phyloP scores from a whole-genome alignment of 1,284 basidiomycete species.

The Microbotryum violaceum region DNA sequence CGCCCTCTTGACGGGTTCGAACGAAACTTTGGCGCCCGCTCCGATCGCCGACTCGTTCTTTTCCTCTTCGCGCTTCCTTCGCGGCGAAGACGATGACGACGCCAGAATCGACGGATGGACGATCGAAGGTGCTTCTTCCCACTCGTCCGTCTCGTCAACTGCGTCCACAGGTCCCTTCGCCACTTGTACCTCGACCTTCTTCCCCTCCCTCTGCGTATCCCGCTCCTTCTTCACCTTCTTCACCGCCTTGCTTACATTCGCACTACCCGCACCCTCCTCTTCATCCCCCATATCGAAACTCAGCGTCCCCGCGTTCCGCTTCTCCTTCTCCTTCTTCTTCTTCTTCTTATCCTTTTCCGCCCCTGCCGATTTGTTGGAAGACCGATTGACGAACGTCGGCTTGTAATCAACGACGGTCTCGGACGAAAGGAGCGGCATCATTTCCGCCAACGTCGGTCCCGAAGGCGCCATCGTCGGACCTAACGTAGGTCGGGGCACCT shows the following conservation, averaged over 20 bases:
- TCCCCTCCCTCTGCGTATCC: conserved; percentile 29
- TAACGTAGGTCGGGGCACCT: conserved; percentile 27
- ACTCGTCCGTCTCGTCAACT: conserved; percentile 43
- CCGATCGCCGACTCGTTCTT: conserved; percentile 33
- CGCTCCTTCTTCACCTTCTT: conserved; percentile 38
- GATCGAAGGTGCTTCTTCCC: conserved; percentile 39
- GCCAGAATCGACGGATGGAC: conserved; percentile 21
- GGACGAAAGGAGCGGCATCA: conserved; percentile 11
- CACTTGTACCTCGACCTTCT: conserved; percentile 38
- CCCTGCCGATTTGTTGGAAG: conserved; percentile 11
- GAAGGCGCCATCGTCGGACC: not conserved
- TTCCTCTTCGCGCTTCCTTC: conserved; percentile 34
- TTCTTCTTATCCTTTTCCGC: conserved; percentile 12
- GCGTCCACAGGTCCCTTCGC: conserved; percentile 5
- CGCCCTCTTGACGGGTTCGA: conserved; percentile 11
- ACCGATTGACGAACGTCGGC: conserved; percentile 60
- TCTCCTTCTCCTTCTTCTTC: conserved; percentile 44
- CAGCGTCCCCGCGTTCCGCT: conserved; percentile 40
- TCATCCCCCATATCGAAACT: conserved; percentile 40
- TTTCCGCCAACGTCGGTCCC: not conserved
- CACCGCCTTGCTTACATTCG: conserved; percentile 40
- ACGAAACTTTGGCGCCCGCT: too few species aligned
- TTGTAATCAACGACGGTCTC: conserved; percentile 53
- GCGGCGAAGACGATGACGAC: not conserved
- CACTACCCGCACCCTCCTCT: conserved; percentile 41